These are phyloP conservation scores for Globomyces pollinis-pini DNA, from an alignment of 192 early-diverging fungal species.

Conservation along the genomic window DNA sequence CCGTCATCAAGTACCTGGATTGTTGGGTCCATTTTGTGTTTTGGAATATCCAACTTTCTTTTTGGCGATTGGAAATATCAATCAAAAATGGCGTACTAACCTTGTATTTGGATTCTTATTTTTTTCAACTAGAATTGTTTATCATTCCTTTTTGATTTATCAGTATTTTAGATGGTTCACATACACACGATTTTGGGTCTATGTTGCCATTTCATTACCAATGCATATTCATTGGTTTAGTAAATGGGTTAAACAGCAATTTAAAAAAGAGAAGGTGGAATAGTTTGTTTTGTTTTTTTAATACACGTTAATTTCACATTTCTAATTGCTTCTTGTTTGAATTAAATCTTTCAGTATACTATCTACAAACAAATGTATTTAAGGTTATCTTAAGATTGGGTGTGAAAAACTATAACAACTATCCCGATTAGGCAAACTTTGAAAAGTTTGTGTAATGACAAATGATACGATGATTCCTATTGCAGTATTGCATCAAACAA, in stretches of 20 bases:
- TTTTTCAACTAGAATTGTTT: constrained; percentile 34
- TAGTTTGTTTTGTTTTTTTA: constrained; percentile 40
- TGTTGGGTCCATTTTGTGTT: constrained; percentile 31
- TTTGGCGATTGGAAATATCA: constrained; percentile 47
- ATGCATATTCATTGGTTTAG: constrained; percentile 8
- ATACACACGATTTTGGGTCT: neutral
- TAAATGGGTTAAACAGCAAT: constrained; percentile 26
- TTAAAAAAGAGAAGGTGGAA: constrained; percentile 31
- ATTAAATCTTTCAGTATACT: too few species aligned
- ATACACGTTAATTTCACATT: too few species aligned
- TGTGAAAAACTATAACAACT: too few species aligned
- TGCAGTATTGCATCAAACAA: too few species aligned
- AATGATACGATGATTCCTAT: too few species aligned
- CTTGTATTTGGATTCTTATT: constrained; percentile 44
- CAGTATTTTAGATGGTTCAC: constrained; percentile 1
- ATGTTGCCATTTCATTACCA: neutral
- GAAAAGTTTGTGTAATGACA: too few species aligned
- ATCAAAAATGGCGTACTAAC: constrained; percentile 37
- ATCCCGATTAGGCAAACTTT: too few species aligned
- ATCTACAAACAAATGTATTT: too few species aligned
- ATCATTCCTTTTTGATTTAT: neutral
- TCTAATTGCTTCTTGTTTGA: too few species aligned
- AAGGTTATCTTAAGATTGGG: too few species aligned
- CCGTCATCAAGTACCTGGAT: constrained; percentile 40
- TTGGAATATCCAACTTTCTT: constrained; percentile 54